phyloP scores from a whole-genome alignment of 352 stramenopile species.

The Pythium graminicola region DNA sequence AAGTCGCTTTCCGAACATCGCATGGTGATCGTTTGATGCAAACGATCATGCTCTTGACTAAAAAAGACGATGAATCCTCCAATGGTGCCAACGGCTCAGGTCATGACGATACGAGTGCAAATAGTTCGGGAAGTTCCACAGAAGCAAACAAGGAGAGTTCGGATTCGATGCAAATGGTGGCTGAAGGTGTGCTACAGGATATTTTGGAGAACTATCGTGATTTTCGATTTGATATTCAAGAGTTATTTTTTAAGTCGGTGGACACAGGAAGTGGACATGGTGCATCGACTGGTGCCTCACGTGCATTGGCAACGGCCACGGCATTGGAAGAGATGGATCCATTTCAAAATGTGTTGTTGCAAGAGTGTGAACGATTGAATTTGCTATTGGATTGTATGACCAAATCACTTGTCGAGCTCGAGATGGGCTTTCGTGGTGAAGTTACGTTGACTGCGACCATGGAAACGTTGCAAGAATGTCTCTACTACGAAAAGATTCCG shows the following conservation, averaged over 20 bases:
- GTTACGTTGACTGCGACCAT: constrained; percentile 84
- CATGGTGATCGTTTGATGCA: constrained; percentile 70
- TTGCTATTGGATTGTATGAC: constrained; percentile 70
- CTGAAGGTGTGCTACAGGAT: constrained; percentile 83
- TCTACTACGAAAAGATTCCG: constrained; percentile 77
- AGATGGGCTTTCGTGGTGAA: constrained; percentile 85
- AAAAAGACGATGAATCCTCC: constrained; percentile 34
- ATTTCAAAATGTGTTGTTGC: constrained; percentile 86
- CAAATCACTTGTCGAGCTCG: constrained; percentile 67
- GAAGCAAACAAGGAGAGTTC: constrained; percentile 31
- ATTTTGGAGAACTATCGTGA: constrained; percentile 88
- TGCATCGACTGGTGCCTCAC: neutral
- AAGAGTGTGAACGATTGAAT: constrained; percentile 90
- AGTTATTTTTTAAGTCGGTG: constrained; percentile 64
- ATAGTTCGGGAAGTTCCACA: neutral
- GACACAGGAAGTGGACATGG: constrained; percentile 5
- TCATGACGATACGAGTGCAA: neutral
- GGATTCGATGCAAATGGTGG: constrained; percentile 71
- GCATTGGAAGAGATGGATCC: constrained; percentile 79
- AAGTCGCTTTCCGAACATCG: constrained; percentile 89
- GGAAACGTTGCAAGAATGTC: constrained; percentile 70
- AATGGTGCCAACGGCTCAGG: neutral
- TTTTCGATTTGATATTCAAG: constrained; percentile 75
- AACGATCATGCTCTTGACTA: constrained; percentile 69
- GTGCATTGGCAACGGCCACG: constrained; percentile 20